A percentile compares a stretch with the other conserved stretches of the same genome.
phyloP scores from a whole-genome alignment of 2,329 filamentous ascomycete genomes.

The Alternaria ethzedia region DNA sequence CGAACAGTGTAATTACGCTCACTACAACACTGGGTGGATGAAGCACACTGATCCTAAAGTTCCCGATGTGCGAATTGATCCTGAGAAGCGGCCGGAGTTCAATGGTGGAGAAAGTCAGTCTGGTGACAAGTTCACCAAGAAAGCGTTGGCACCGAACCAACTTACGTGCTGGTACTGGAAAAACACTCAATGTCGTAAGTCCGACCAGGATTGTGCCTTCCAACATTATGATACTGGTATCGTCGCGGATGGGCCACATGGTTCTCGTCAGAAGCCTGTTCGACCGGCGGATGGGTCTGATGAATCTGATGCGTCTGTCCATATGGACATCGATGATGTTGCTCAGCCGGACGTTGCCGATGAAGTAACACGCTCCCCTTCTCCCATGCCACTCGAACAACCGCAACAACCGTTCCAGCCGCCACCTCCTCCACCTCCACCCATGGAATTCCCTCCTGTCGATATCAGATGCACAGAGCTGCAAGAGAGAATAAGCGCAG shows the following conservation, averaged over 20 bases:
- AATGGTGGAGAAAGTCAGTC: neutral
- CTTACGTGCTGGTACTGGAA: conserved; percentile 35
- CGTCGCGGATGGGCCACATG: conserved; percentile 9
- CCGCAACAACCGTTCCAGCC: neutral
- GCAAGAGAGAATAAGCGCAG: conserved; percentile 22
- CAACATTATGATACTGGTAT: conserved; percentile 24
- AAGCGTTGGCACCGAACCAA: neutral
- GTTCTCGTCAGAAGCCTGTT: neutral
- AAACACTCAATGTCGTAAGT: conserved; percentile 6
- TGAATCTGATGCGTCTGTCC: neutral
- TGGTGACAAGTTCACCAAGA: neutral
- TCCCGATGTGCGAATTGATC: conserved; percentile 16
- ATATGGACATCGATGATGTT: neutral
- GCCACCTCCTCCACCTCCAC: neutral
- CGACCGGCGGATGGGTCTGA: neutral
- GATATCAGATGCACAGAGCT: conserved; percentile 12
- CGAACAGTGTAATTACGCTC: conserved; percentile 35
- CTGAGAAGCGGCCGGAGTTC: neutral
- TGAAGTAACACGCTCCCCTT: neutral
- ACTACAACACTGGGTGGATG: conserved; percentile 38
- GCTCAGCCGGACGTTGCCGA: neutral
- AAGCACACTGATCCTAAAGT: neutral
- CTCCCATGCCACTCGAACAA: neutral
- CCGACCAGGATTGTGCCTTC: conserved; percentile 14
- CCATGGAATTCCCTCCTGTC: neutral